A percentile compares a stretch with the other conserved stretches of the same genome.
phyloP scores from a whole-genome alignment of 2,329 filamentous ascomycete genomes.

The Aspergillus costaricaensis region DNA sequence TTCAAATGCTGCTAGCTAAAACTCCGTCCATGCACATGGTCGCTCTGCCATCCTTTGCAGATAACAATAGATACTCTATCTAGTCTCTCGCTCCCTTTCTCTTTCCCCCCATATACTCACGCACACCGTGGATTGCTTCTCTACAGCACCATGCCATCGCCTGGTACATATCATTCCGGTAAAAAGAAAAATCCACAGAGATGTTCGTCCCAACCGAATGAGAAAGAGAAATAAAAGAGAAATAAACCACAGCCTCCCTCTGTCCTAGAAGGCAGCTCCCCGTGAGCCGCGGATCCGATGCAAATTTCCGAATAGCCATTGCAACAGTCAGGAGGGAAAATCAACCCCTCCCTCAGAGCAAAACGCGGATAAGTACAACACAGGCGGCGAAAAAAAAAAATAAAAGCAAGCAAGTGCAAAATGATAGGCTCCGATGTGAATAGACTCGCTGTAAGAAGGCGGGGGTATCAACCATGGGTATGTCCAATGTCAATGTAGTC shows the following conservation, averaged over 20 bases:
- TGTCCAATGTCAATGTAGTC: conserved; percentile 43
- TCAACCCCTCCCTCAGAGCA: neutral
- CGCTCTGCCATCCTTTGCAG: neutral
- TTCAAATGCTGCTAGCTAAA: neutral
- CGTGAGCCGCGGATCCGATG: no score
- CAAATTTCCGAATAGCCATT: no score
- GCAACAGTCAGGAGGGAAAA: no score
- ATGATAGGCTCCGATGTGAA: conserved; percentile 12
- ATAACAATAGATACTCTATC: neutral
- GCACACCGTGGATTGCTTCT: neutral
- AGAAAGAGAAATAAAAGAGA: no score
- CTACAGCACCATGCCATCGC: neutral
- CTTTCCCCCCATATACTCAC: no score
- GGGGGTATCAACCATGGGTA: conserved; percentile 40
- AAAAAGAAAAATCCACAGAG: no score
- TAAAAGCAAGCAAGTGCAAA: conserved; percentile 10
- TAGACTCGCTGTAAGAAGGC: conserved; percentile 23
- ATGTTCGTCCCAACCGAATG: no score
- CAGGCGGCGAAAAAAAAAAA: neutral
- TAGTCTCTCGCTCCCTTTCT: neutral
- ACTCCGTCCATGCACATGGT: neutral
- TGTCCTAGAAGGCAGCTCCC: no score
- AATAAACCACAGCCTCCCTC: no score
- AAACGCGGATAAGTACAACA: neutral
- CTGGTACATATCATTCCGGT: no score